phyloP scores from a whole-genome alignment of 768 basidiomycete genomes.

The Trametes coccinea region DNA sequence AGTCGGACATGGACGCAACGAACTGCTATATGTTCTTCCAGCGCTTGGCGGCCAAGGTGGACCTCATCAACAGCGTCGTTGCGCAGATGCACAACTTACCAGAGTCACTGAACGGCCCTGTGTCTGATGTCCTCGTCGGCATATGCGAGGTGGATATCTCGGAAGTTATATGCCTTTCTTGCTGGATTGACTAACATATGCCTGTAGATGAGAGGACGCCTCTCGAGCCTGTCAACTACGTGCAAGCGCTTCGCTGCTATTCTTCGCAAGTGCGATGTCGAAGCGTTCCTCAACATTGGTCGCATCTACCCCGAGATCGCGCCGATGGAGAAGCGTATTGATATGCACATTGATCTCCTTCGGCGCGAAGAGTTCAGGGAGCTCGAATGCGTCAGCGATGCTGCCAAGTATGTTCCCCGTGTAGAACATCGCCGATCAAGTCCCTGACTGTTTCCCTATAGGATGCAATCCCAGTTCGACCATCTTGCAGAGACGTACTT shows the following conservation, averaged over 20 bases:
- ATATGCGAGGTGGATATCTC: conserved; percentile 76
- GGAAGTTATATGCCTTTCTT: neutral
- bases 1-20: conserved; percentile 87
- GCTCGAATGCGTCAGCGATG: conserved; percentile 89
- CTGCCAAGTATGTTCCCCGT: conserved; percentile 65
- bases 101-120: conserved; percentile 77
- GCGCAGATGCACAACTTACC: conserved; percentile 84
- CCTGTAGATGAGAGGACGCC: conserved; percentile 75
- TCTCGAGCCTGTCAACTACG: conserved; percentile 76
- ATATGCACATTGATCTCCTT: conserved; percentile 86
- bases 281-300: conserved; percentile 84
- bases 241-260: conserved; percentile 90
- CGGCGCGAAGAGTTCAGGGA: conserved; percentile 90
- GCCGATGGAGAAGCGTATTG: conserved; percentile 87
- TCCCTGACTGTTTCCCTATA: conserved; percentile 30
- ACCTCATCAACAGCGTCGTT: conserved; percentile 80
- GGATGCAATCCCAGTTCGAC: conserved; percentile 91
- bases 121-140: conserved; percentile 87
- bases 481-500: conserved; percentile 91
- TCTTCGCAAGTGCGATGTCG: conserved; percentile 76
- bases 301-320: conserved; percentile 81
- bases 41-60: conserved; percentile 81
- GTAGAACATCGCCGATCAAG: too few relatives aligned
- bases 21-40: conserved; percentile 92
- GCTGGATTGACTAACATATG: neutral